Percentiles rank a stretch among this genome's conserved stretches.
phyloP scores from a whole-genome alignment of 768 basidiomycete genomes.

The Crassisporium funariophilum region DNA sequence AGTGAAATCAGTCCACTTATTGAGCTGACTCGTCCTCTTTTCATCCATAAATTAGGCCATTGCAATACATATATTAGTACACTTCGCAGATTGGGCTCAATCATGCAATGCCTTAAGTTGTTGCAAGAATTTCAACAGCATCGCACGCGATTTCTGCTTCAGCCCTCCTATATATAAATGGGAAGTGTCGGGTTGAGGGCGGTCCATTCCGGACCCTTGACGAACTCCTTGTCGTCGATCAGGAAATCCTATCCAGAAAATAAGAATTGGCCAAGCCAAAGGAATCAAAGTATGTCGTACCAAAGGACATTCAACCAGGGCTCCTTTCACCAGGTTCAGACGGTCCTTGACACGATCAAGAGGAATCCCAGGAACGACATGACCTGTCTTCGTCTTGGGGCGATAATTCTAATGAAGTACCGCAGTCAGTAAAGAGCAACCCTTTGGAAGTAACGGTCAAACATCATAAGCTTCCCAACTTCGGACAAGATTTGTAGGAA shows the following conservation, averaged over 20 bases:
- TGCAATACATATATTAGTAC: too few relatives aligned
- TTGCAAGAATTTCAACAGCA: too few relatives aligned
- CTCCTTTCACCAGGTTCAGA: slow-evolving; percentile 67
- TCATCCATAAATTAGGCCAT: too few relatives aligned
- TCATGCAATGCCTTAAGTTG: too few relatives aligned
- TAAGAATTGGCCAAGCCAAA: slow-evolving; percentile 10
- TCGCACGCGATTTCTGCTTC: too few relatives aligned
- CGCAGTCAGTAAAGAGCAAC: neutral
- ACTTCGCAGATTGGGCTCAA: too few relatives aligned
- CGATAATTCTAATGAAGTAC: slow-evolving; percentile 58
- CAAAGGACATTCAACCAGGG: slow-evolving; percentile 76
- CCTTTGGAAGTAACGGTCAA: slow-evolving; percentile 22
- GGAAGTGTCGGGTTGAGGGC: slow-evolving; percentile 78
- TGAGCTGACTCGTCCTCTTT: too few relatives aligned
- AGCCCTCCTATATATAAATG: slow-evolving; percentile 80
- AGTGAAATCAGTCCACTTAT: too few relatives aligned
- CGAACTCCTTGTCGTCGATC: slow-evolving; percentile 75
- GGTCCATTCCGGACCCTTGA: slow-evolving; percentile 70
- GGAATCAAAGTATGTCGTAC: slow-evolving; percentile 39
- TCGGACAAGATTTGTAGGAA: slow-evolving; percentile 81
- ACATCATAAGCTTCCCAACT: slow-evolving; percentile 82
- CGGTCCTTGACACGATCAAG: slow-evolving; percentile 74
- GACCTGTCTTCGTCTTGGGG: slow-evolving; percentile 77
- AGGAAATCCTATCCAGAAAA: slow-evolving; percentile 67
- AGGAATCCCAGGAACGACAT: slow-evolving; percentile 71